Percentiles rank a stretch among this genome's conserved stretches.
Conservation (phyloP, 2,329 filamentous ascomycete species). For the Didymella pomorum region DNA sequence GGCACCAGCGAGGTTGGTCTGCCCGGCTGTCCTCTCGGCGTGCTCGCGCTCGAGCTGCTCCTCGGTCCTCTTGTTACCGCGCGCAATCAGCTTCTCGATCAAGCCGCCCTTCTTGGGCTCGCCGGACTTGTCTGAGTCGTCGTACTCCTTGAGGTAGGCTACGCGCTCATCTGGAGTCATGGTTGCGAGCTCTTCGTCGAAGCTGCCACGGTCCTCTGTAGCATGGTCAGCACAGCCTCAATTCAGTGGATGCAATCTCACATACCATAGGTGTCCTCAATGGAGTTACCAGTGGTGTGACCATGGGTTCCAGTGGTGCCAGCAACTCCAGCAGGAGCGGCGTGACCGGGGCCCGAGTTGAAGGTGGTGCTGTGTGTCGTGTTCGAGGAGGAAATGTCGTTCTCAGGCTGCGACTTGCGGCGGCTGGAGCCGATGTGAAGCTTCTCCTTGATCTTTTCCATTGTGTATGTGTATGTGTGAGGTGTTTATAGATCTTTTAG, state of each 20-base stretch:
- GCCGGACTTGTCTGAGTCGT: constrained; percentile 45
- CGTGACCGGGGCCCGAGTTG: constrained; percentile 24
- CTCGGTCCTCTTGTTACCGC: constrained; percentile 48
- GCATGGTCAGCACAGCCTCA: constrained; percentile 6
- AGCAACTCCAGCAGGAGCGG: constrained; percentile 11
- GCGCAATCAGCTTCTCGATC: constrained; percentile 45
- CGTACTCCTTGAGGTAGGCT: constrained; percentile 47
- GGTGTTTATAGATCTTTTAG: constrained; percentile 15
- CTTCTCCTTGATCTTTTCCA: constrained; percentile 50
- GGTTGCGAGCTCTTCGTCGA: constrained; percentile 45
- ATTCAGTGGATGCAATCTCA: not conserved
- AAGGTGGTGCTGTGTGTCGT: constrained; percentile 22
- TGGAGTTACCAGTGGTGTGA: constrained; percentile 10
- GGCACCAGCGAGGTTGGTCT: constrained; percentile 13
- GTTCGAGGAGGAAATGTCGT: constrained; percentile 20
- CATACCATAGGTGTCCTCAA: constrained; percentile 20
- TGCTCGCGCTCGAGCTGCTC: constrained; percentile 42
- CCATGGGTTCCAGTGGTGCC: constrained; percentile 3
- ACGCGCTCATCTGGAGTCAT: constrained; percentile 47
- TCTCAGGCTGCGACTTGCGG: constrained; percentile 43
- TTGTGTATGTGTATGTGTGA: constrained; percentile 22
- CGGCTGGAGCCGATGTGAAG: constrained; percentile 44
- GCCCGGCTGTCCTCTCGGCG: constrained; percentile 31
- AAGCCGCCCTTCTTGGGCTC: constrained; percentile 44
- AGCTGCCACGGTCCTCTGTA: constrained; percentile 41